Percentiles rank a stretch among this genome's conserved stretches.
Conservation (phyloP, 2,329 filamentous ascomycete species). For the Emericellopsis atlantica region DNA sequence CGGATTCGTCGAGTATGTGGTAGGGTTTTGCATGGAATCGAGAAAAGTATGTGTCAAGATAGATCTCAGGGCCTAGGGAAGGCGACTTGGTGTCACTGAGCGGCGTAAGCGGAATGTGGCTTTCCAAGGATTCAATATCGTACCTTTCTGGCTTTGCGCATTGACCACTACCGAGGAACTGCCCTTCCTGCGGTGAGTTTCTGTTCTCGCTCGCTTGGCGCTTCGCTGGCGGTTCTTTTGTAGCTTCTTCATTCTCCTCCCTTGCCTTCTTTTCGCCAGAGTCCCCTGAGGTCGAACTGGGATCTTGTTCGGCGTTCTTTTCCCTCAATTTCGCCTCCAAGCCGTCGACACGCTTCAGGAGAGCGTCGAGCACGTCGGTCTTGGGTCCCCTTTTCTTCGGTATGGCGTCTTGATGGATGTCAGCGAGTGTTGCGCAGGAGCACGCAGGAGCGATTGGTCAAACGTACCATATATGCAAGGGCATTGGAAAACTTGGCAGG, state of each 20-base stretch:
- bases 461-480: constrained; percentile 71
- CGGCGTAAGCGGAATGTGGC: no score
- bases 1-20: constrained; percentile 67
- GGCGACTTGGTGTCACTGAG: constrained; percentile 31
- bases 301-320: constrained; percentile 31
- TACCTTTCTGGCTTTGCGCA: no score
- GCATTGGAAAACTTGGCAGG: constrained; percentile 81
- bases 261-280: not conserved
- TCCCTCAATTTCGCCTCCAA: constrained; percentile 69
- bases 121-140: no score
- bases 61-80: constrained; percentile 41
- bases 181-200: constrained; percentile 8
- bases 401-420: constrained; percentile 52
- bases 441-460: not conserved
- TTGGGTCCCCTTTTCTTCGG: constrained; percentile 86
- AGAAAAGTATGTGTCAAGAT: constrained; percentile 69
- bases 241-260: constrained; percentile 6
- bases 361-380: constrained; percentile 75
- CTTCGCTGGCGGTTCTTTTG: constrained; percentile 26
- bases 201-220: constrained; percentile 22
- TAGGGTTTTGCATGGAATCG: constrained; percentile 74
- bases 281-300: constrained; percentile 7
- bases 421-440: not conserved
- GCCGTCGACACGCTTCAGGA: constrained; percentile 75
- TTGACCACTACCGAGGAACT: not conserved